Percentiles rank a stretch among this genome's conserved stretches.
Conservation (phyloP, 306 rosid species). For the Quercus variabilis region DNA sequence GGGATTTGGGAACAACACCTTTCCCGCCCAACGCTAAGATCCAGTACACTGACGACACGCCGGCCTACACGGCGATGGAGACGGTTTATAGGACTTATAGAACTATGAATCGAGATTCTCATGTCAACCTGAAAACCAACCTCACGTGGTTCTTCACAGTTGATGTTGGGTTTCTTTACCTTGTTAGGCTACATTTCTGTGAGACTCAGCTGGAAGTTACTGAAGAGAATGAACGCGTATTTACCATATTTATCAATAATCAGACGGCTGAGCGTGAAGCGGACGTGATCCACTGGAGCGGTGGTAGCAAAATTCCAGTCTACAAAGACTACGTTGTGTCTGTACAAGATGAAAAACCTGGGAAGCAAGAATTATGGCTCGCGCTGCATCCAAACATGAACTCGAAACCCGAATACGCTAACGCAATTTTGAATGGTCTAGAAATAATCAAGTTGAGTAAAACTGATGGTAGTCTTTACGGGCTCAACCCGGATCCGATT, state of each 20-base stretch:
- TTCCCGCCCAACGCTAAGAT: not conserved
- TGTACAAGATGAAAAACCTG: not conserved
- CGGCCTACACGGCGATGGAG: slow-evolving; percentile 4
- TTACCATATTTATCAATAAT: not conserved
- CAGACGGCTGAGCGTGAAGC: not conserved
- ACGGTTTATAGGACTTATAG: slow-evolving; percentile 13
- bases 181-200: slow-evolving; percentile 34
- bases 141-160: slow-evolving; percentile 31
- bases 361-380: not conserved
- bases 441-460: slow-evolving; percentile 30
- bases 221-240: not conserved
- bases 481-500: slow-evolving; percentile 12
- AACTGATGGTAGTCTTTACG: slow-evolving; percentile 5
- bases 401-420: not conserved
- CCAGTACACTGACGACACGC: not conserved
- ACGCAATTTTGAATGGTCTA: slow-evolving; percentile 20
- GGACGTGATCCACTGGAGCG: not conserved
- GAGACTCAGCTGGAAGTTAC: not conserved
- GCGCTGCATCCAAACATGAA: slow-evolving; percentile 9
- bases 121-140: not conserved
- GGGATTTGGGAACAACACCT: not conserved
- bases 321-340: not conserved
- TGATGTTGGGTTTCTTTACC: slow-evolving; percentile 16
- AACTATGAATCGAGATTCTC: not conserved
- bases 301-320: not conserved